Conservation (phyloP, 345 rosid genomes). For the Noccaea bulbosa region DNA sequence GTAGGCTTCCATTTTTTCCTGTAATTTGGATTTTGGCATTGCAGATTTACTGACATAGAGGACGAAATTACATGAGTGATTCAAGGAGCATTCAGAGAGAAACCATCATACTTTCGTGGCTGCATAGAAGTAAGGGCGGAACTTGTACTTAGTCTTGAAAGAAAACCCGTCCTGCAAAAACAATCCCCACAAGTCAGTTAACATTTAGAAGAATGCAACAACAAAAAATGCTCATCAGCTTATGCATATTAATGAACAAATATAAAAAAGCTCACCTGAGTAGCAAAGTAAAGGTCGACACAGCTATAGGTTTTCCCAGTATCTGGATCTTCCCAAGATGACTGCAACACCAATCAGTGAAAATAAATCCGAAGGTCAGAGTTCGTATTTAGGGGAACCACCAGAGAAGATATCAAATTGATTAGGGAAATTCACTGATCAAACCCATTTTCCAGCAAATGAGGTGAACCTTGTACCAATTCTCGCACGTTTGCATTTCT, state of each 20-base stretch:
- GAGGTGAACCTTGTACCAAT: background rate
- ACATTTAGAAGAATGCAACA: background rate
- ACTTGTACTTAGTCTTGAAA: conserved; percentile 89
- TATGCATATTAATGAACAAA: conserved; percentile 1
- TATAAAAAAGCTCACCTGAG: conserved; percentile 61
- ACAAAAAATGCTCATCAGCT: conserved; percentile 1
- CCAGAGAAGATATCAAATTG: background rate
- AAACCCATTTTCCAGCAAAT: conserved; percentile 3
- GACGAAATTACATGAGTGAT: conserved; percentile 1
- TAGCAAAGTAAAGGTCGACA: conserved; percentile 84
- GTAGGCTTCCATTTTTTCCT: conserved; percentile 85
- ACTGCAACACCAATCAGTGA: conserved; percentile 55
- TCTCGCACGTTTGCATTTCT: background rate
- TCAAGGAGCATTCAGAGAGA: conserved; percentile 6
- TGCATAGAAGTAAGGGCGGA: conserved; percentile 88
- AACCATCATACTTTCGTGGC: conserved; percentile 66
- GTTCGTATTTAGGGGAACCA: background rate
- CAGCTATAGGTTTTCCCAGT: conserved; percentile 68
- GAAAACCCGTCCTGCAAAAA: conserved; percentile 72
- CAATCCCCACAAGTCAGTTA: conserved; percentile 19
- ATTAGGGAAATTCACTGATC: background rate
- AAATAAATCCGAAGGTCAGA: conserved; percentile 5
- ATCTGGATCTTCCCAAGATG: conserved; percentile 80
- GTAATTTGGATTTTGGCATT: conserved; percentile 24
- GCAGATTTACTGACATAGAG: conserved; percentile 14